Evolutionary conservation across 352 stramenopile species (phyloP).

Genomic region (Phytophthora aleatoria): DNA sequence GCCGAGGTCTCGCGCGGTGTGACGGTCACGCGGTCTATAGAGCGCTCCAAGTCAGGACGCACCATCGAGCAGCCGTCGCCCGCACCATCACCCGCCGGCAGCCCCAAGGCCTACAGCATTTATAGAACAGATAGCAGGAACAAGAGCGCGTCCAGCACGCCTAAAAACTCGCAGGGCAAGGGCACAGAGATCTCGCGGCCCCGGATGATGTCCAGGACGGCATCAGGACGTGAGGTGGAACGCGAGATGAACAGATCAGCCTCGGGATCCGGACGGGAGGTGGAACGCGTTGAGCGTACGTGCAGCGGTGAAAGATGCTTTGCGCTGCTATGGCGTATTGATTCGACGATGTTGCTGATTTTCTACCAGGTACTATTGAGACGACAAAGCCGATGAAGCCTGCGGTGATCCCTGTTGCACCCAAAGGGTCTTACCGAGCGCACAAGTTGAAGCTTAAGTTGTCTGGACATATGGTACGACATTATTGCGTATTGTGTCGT

Average conservation of each 20-base stretch:
- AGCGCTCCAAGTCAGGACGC: constrained; percentile 60
- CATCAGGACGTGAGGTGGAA: constrained; percentile 48
- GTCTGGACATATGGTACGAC: constrained; percentile 76
- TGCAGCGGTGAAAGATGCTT: not conserved
- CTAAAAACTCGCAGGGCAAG: constrained; percentile 51
- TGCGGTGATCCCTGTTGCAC: constrained; percentile 47
- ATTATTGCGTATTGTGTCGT: constrained; percentile 1
- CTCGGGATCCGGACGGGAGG: constrained; percentile 40
- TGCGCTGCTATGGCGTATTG: constrained; percentile 6
- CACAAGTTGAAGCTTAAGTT: constrained; percentile 89
- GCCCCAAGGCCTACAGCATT: constrained; percentile 51
- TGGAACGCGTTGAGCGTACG: constrained; percentile 42
- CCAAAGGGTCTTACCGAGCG: constrained; percentile 69
- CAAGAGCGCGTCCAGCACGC: constrained; percentile 36
- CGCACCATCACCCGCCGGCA: constrained; percentile 35
- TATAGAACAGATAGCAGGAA: constrained; percentile 69
- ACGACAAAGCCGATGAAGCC: constrained; percentile 47
- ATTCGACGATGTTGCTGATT: not conserved
- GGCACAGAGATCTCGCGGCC: constrained; percentile 81
- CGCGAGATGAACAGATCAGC: constrained; percentile 33
- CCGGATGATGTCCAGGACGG: constrained; percentile 68
- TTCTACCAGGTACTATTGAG: constrained; percentile 38
- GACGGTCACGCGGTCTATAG: constrained; percentile 58
- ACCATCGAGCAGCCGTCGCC: constrained; percentile 47
- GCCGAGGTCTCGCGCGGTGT: constrained; percentile 56